Evolutionary conservation across 2,329 filamentous ascomycete species (phyloP), one percentile per base, ranked within the genome.

Genomic region (Fusarium euwallaceae): DNA sequence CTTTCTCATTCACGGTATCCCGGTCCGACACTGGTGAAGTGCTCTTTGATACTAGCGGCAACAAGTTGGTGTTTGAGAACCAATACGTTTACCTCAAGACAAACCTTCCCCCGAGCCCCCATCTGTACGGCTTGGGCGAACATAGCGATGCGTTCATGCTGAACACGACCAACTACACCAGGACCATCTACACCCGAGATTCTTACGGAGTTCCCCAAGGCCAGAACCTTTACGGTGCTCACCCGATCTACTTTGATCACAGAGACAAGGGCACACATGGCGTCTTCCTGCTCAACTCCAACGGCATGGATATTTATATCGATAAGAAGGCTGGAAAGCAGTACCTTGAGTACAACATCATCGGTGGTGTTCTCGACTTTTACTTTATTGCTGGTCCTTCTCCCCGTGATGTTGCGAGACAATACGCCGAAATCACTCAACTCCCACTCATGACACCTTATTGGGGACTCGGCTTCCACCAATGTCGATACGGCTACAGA

Each of bases 81-180:
- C 94, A 97, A 81, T 97, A 95, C 78, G 82, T 97, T 27, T 90
- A 92, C 22, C 86, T 96, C 68, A 88, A 92, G 51, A 95, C 94
- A 2, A 89, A 86, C 70, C 86, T 97, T 12, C 93, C 94, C 0
- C 82, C 89, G 1, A 85, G 91, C 63, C 92, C 93, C 0, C 90
- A 93, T 76, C 84, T 97, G 7, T 97, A 97, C 79, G 94, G 94
- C 1, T 87, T 96, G 2, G 94, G 94, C 39, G 94, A 96, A 82
- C 92, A 95, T 80, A 92, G 89, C 3, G 93, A 95, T 75, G 86
- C 91, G 1, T 91, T 95, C 78, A 88, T 89, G 56, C 85, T 95
- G 68, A 91, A 91, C 71, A 92, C 90, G 0, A 91, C 88, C 36
- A 89, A 93, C 81, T 83, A 83, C 74, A 86, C 79, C 56, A 89